A percentile compares a stretch with the other conserved stretches of the same genome.
Conservation (phyloP, 257 asterid species). For the Pogostemon cablin region DNA sequence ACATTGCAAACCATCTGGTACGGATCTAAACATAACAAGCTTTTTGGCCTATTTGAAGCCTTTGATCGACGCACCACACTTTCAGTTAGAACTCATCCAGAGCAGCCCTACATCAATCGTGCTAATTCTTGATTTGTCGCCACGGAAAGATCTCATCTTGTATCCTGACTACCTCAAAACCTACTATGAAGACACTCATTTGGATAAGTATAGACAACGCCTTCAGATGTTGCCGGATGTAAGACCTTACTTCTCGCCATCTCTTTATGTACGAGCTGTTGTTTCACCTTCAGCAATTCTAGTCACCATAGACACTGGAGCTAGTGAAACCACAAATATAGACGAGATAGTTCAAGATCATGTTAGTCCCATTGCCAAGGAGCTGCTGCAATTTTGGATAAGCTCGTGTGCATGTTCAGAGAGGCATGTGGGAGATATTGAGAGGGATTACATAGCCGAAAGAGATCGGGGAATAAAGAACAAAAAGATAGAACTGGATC, state of each 20-base stretch:
- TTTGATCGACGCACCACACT: constrained; percentile 82
- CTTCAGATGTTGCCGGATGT: constrained; percentile 58
- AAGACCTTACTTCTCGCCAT: constrained; percentile 59
- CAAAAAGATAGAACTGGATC: constrained; percentile 69
- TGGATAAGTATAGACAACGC: constrained; percentile 67
- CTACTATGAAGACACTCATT: constrained; percentile 75
- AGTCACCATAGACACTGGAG: constrained; percentile 49
- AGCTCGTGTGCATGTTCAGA: constrained; percentile 59
- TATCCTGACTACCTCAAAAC: constrained; percentile 68
- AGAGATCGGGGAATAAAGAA: constrained; percentile 62
- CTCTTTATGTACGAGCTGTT: constrained; percentile 58
- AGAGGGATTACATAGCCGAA: constrained; percentile 43
- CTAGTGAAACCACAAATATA: constrained; percentile 32
- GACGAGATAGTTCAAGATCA: constrained; percentile 64
- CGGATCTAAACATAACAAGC: constrained; percentile 69
- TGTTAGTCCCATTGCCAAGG: constrained; percentile 58
- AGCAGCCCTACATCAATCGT: constrained; percentile 69
- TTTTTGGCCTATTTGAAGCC: constrained; percentile 71
- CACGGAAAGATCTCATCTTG: constrained; percentile 71
- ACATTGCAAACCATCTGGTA: constrained; percentile 83
- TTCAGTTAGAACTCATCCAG: constrained; percentile 68
- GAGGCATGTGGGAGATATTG: constrained; percentile 52
- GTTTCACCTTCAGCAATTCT: constrained; percentile 70
- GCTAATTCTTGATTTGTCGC: constrained; percentile 71
- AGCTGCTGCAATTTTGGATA: constrained; percentile 62